Conservation (phyloP, 192 early-diverging fungal species). For the Phlyctochytrium planicorne region DNA sequence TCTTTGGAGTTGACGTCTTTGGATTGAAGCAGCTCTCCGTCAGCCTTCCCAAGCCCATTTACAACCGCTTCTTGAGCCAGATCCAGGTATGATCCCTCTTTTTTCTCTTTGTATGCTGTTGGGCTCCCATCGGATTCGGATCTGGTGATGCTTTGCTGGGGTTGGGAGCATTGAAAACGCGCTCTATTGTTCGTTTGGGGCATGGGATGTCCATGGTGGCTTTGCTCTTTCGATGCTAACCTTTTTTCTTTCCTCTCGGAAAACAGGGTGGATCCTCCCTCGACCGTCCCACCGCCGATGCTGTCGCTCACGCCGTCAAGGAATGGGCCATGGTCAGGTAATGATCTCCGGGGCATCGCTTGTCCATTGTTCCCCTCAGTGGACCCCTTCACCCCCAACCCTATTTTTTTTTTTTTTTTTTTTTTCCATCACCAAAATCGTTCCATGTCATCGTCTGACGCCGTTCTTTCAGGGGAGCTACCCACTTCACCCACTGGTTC, state of each 20-base stretch:
- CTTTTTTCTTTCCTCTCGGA: neutral
- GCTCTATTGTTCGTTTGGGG: neutral
- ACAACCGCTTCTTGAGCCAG: constrained; percentile 90
- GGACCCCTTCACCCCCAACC: no score
- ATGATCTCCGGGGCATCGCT: no score
- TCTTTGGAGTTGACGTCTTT: constrained; percentile 95
- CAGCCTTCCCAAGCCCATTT: constrained; percentile 94
- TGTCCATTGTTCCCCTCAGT: no score
- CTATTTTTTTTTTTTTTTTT: no score
- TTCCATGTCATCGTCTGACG: constrained; percentile 1
- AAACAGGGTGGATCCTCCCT: constrained; percentile 80
- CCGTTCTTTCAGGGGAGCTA: constrained; percentile 67
- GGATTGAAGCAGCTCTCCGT: constrained; percentile 84
- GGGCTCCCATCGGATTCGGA: no score
- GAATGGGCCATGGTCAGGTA: constrained; percentile 94
- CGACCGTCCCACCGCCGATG: constrained; percentile 94
- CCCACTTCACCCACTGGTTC: constrained; percentile 99
- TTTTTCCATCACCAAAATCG: neutral
- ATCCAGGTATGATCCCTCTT: constrained; percentile 49
- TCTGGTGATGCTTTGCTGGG: no score
- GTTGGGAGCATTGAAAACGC: neutral
- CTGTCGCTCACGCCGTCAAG: constrained; percentile 96
- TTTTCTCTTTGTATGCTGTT: neutral
- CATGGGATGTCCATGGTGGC: neutral
- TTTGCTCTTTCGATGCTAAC: neutral